Conservation (phyloP, 139 green algal species). For the Chlamydomonas sphaeroides region DNA sequence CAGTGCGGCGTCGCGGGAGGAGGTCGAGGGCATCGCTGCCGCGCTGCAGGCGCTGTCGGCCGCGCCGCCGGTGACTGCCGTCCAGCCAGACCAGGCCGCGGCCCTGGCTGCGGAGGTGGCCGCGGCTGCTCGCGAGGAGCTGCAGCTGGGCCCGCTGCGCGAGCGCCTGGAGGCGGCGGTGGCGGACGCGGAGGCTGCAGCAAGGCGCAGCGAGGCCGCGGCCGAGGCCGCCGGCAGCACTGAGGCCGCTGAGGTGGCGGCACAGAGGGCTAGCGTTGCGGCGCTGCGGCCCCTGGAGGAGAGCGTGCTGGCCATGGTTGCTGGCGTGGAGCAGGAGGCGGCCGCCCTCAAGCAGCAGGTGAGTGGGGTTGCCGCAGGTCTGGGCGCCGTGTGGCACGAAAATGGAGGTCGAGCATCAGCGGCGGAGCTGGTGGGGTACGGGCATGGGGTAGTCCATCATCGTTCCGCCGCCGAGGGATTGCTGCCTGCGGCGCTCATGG, state of each 20-base stretch:
- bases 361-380: background rate
- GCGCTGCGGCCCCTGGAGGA: background rate
- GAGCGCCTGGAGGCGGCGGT: background rate
- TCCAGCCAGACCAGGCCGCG: background rate
- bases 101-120: constrained; percentile 2
- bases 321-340: constrained; percentile 10
- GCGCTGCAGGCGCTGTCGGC: background rate
- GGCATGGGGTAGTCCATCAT: too few species aligned
- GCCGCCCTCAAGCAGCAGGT: constrained; percentile 12
- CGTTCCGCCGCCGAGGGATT: too few species aligned
- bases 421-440: too few species aligned
- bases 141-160: constrained; percentile 20
- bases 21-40: background rate
- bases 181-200: constrained; percentile 2
- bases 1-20: background rate
- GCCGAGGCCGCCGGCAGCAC: background rate
- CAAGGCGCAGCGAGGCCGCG: background rate
- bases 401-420: too few species aligned
- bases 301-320: constrained; percentile 11
- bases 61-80: background rate
- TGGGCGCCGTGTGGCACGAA: too few species aligned
- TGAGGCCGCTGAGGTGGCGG: background rate
- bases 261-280: too few species aligned
- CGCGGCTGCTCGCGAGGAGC: background rate
- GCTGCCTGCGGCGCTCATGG: too few species aligned